Evolutionary conservation across 495 filamentous ascomycete genomes (phyloP), one percentile per base, ranked within the genome.

Genomic region (Aspergillus incahuasiensis): DNA sequence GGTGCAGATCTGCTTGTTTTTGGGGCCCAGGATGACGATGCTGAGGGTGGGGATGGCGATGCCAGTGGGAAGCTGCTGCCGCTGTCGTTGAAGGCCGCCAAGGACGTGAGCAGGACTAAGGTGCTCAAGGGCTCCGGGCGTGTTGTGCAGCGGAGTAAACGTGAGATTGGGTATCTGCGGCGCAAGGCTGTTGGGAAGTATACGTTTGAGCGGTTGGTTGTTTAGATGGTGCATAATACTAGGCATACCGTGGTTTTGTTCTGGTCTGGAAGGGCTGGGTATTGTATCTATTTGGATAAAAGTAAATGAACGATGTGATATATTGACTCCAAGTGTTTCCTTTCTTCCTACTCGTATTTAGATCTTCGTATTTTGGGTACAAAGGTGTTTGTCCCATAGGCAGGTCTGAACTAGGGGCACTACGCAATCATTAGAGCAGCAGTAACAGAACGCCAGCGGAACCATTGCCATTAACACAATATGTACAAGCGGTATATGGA

Each of bases 131-230:
- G 66, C 1, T 74, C 74, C 11, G 77, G 78, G 16, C 86, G 89
- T 67, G 70, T 86, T 13, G 78, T 84, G 59, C 66, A 74, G 58
- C 78, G 88, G 59, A 87, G 76, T 59, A 73, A 56, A 52, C 73
- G 90, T 68, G 85, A 94, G 67, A 85, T 86, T 51, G 88, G 87
- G 11, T 80, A 85, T 63, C 68, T 90, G 57, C 80, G 82, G 42
- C 87, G 87, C 63, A 84, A 85, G 73, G 86, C 83, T 50, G 82
- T 86, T 43, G 84, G 83, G 38, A 81, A 86, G 57, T 95, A 95
- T 74, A 88, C 87, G 22, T 80, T 91, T 52, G 86, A 91, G 65
- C 79, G 81, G 66, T 85, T 92, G 54, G 66, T 81, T 48, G 71
- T 90, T 54, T 86, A 73, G 52, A 41, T 52, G 13, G 19, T 15